Percentiles rank a stretch among this genome's conserved stretches.
Conservation (phyloP, 768 basidiomycete genomes). For the Lactarius indigo region DNA sequence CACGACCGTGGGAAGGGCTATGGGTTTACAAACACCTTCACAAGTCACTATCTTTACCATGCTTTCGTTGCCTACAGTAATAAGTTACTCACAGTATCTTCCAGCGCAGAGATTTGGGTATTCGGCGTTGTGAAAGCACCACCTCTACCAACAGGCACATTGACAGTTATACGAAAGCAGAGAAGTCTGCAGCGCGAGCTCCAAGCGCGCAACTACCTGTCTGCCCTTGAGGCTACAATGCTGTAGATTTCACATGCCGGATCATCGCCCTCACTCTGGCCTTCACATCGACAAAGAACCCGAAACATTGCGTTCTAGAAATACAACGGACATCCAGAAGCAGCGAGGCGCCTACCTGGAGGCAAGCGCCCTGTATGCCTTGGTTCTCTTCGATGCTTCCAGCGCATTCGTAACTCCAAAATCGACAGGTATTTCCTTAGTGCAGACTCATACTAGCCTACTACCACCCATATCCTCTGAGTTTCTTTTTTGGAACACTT, state of each 20-base stretch:
- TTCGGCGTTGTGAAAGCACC: too few relatives aligned
- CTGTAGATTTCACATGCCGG: background rate
- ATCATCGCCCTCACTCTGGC: background rate
- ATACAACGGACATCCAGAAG: background rate
- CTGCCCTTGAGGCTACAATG: background rate
- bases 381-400: background rate
- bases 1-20: too few relatives aligned
- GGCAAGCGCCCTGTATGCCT: background rate
- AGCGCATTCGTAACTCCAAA: background rate
- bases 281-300: too few relatives aligned
- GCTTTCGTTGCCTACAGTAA: too few relatives aligned
- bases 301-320: background rate
- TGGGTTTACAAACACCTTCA: too few relatives aligned
- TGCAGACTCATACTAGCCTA: background rate
- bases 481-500: background rate
- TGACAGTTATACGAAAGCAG: background rate
- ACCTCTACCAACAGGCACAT: background rate
- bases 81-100: too few relatives aligned
- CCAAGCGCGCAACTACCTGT: background rate
- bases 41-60: too few relatives aligned
- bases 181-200: background rate
- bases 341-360: background rate
- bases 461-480: background rate
- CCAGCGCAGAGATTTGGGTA: too few relatives aligned
- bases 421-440: background rate